Evolutionary conservation across 116 monocot species (phyloP).

Genomic region (Iris pallida): DNA sequence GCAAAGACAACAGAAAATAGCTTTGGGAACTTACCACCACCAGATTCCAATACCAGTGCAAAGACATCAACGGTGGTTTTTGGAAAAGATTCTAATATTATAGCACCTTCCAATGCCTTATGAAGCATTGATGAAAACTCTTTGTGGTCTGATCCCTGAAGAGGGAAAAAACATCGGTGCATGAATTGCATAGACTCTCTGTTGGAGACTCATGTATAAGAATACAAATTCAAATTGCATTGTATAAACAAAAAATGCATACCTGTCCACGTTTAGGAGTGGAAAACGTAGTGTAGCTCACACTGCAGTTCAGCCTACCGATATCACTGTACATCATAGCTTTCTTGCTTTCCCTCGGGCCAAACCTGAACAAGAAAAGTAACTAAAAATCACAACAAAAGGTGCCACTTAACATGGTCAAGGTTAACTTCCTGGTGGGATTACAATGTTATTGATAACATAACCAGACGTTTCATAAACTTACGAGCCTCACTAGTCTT

Average conservation of each 20-base stretch:
- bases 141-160: constrained; percentile 74
- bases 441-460: too few species aligned
- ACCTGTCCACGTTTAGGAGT: constrained; percentile 78
- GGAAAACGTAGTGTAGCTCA: constrained; percentile 85
- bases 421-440: too few species aligned
- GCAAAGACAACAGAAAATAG: background rate
- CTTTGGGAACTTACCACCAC: constrained; percentile 58
- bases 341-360: constrained; percentile 98
- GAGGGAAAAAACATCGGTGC: background rate
- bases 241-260: background rate
- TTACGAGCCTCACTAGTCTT: too few species aligned
- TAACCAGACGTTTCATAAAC: too few species aligned
- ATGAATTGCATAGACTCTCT: background rate
- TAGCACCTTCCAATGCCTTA: constrained; percentile 90
- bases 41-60: constrained; percentile 92
- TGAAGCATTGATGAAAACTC: constrained; percentile 85
- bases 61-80: constrained; percentile 99
- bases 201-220: background rate
- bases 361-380: constrained; percentile 38
- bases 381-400: background rate
- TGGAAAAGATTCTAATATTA: constrained; percentile 78
- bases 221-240: background rate
- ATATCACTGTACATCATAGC: constrained; percentile 87
- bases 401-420: too few species aligned
- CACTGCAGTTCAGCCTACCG: constrained; percentile 85